Evolutionary conservation across 495 filamentous ascomycete genomes (phyloP), one percentile per base, ranked within the genome.

Genomic region (Podospora pseudoanserina): DNA sequence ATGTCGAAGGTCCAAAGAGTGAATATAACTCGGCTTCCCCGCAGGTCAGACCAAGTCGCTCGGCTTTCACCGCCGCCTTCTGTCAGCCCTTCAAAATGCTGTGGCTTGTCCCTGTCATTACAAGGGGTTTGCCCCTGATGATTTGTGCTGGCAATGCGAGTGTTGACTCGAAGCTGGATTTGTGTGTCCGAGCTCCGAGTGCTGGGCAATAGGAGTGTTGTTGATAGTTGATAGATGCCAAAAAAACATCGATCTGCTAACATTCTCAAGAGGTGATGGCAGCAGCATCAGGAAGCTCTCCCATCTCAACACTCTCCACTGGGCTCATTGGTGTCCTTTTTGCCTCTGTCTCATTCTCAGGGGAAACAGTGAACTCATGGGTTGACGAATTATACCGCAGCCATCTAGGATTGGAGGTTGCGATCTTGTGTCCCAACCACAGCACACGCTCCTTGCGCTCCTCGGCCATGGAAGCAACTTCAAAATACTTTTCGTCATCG

Each of bases 401-500:
- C 73, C 75, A 81, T 55, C 73, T 76, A 3, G 69, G 73, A 3
- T 63, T 68, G 0, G 68, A 73, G 6, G 66, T 49, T 0, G 90
- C 85, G 66, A 94, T 84, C 27, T 81, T 79, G 54, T 80, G 76
- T 0, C 86, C 91, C 27, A 96, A 77, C 86, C 90, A 94, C 0
- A 95, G 75, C 57, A 92, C 88, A n/a, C 94, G 81, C 63, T 92
- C 87, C 67, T 85, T 87, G 23, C 94, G 80, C 28, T 86, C 78
- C n/a, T 86, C 82, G 13, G 79, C 81, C 79, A 90, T 89, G 1
- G 87, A 90, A 0, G 88, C 79, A 2, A 85, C 76, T 72, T 97
- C 94, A 20, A 91, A 82, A 49, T 86, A 84, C 23, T 91, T 86
- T 66, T 92, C 90, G 23, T 95, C 91, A 49, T 95, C 91, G 64